Conservation (phyloP, 2,329 filamentous ascomycete genomes). For the Aureobasidium lini region DNA sequence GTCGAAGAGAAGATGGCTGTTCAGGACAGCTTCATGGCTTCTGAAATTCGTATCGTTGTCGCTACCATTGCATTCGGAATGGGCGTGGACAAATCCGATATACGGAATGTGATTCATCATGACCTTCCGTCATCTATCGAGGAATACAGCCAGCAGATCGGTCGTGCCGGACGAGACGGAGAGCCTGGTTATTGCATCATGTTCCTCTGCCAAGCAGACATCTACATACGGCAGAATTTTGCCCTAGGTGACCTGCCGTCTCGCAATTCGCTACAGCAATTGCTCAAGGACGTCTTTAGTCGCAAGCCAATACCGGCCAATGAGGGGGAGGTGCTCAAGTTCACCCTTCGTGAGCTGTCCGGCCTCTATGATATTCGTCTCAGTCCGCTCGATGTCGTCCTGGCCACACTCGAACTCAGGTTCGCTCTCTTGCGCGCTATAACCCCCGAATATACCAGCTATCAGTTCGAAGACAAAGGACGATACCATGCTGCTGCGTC, state of each 20-base stretch:
- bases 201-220: slow-evolving; percentile 50
- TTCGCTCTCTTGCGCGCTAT: slow-evolving; percentile 50
- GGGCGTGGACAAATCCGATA: slow-evolving; percentile 52
- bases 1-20: slow-evolving; percentile 37
- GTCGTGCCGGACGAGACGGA: slow-evolving; percentile 49
- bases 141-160: slow-evolving; percentile 52
- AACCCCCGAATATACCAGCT: slow-evolving; percentile 51
- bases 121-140: slow-evolving; percentile 47
- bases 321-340: slow-evolving; percentile 40
- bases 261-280: slow-evolving; percentile 36
- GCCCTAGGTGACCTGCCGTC: slow-evolving; percentile 54
- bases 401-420: slow-evolving; percentile 53
- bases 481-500: slow-evolving; percentile 13
- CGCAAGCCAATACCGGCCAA: slow-evolving; percentile 23
- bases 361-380: slow-evolving; percentile 48
- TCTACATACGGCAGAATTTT: slow-evolving; percentile 53
- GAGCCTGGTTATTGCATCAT: slow-evolving; percentile 49
- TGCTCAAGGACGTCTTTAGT: slow-evolving; percentile 47
- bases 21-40: slow-evolving; percentile 48
- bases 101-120: slow-evolving; percentile 49
- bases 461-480: slow-evolving; percentile 40
- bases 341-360: slow-evolving; percentile 39
- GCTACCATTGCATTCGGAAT: slow-evolving; percentile 55
- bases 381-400: slow-evolving; percentile 31
- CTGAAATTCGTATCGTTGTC: slow-evolving; percentile 39